A percentile compares a stretch with the other conserved stretches of the same genome.
These are phyloP conservation scores for Fraxinus albicans DNA, from an alignment of 305 asterid genomes.

Conservation along the genomic window DNA sequence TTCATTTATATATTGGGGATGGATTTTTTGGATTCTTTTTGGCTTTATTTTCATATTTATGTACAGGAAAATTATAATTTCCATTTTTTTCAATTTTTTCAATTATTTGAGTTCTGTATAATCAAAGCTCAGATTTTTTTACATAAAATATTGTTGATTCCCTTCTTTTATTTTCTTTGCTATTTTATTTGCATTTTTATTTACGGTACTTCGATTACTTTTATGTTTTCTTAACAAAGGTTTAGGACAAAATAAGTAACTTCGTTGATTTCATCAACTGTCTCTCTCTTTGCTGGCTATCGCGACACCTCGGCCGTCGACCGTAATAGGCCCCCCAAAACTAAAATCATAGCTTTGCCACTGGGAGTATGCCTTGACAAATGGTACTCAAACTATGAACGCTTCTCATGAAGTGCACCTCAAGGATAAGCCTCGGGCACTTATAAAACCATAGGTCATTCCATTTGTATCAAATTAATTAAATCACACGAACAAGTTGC, in stretches of 20 bases:
- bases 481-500: neutral
- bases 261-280: neutral
- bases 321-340: neutral
- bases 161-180: neutral
- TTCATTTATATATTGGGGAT: neutral
- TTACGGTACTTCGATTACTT: neutral
- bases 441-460: neutral
- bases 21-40: no score
- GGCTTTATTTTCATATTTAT: neutral
- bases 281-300: neutral
- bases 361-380: neutral
- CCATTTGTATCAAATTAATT: neutral
- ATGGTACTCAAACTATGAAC: neutral
- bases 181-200: neutral
- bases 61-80: neutral
- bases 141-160: neutral
- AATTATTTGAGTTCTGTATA: no score
- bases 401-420: neutral
- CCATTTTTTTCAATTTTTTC: neutral
- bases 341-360: neutral
- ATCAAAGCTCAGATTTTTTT: neutral
- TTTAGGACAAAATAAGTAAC: neutral
- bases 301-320: neutral
- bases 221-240: neutral
- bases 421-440: neutral